Percentiles rank a stretch among this genome's conserved stretches.
phyloP scores from a whole-genome alignment of 2,329 filamentous ascomycete genomes.

The Nemania sp. region DNA sequence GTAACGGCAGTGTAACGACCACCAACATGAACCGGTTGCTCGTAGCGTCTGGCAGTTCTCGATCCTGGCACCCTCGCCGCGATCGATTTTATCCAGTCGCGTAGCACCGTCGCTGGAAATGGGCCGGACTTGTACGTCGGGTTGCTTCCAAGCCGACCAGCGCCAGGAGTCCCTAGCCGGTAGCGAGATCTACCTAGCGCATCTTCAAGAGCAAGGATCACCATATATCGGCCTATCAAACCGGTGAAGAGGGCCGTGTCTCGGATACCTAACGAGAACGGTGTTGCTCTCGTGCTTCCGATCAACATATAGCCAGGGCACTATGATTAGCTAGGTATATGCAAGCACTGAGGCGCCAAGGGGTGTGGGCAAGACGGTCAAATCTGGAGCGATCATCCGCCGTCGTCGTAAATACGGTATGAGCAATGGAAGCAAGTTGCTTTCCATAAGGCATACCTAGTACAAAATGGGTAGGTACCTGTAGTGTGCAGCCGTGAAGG shows the following conservation, averaged over 20 bases:
- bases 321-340: neutral
- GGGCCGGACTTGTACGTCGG: neutral
- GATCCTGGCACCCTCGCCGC: neutral
- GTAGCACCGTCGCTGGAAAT: neutral
- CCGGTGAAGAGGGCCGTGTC: neutral
- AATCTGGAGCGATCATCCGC: neutral
- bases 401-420: neutral
- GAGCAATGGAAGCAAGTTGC: no score
- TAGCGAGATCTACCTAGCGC: neutral
- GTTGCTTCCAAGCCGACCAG: no score
- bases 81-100: neutral
- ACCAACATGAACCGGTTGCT: constrained; percentile 1
- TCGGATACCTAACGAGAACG: neutral
- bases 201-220: neutral
- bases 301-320: neutral
- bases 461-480: no score
- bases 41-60: neutral
- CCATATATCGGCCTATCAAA: neutral
- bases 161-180: neutral
- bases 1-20: neutral
- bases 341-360: neutral
- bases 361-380: neutral
- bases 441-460: neutral
- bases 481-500: no score
- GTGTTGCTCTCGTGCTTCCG: neutral